These are phyloP conservation scores for Marasmius fiardii DNA, from an alignment of 1,284 basidiomycete species.

Conservation along the genomic window DNA sequence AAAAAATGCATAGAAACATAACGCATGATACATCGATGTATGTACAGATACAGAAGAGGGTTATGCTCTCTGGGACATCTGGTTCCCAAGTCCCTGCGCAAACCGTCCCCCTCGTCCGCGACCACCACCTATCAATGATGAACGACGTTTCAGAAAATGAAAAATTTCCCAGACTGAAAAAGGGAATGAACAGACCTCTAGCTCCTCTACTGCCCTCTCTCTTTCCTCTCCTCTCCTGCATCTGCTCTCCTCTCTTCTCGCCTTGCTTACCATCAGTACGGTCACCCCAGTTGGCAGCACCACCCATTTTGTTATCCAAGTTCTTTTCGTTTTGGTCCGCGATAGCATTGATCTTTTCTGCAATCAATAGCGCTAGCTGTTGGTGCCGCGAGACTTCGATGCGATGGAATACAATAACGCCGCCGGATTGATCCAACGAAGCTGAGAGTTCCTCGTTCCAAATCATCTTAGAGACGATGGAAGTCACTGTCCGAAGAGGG, in stretches of 20 bases:
- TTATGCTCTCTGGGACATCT: conserved; percentile 24
- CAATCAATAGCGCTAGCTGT: conserved; percentile 82
- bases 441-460: conserved; percentile 97
- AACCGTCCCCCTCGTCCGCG: conserved; percentile 71
- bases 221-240: conserved; percentile 68
- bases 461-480: conserved; percentile 97
- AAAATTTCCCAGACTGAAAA: neutral
- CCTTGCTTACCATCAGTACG: conserved; percentile 68
- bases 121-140: conserved; percentile 41
- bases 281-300: conserved; percentile 63
- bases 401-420: conserved; percentile 88
- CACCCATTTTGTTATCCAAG: conserved; percentile 87
- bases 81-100: conserved; percentile 61
- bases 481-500: conserved; percentile 77
- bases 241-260: conserved; percentile 75
- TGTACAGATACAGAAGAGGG: neutral
- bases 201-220: conserved; percentile 60
- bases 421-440: conserved; percentile 86
- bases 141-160: neutral
- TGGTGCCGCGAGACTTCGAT: conserved; percentile 89
- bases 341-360: conserved; percentile 84
- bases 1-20: too few species aligned
- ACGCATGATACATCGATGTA: neutral
- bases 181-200: conserved; percentile 43
- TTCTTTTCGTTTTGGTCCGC: conserved; percentile 97